These are phyloP conservation scores for Trametes elegans DNA, from an alignment of 768 basidiomycete genomes.

Conservation along the genomic window DNA sequence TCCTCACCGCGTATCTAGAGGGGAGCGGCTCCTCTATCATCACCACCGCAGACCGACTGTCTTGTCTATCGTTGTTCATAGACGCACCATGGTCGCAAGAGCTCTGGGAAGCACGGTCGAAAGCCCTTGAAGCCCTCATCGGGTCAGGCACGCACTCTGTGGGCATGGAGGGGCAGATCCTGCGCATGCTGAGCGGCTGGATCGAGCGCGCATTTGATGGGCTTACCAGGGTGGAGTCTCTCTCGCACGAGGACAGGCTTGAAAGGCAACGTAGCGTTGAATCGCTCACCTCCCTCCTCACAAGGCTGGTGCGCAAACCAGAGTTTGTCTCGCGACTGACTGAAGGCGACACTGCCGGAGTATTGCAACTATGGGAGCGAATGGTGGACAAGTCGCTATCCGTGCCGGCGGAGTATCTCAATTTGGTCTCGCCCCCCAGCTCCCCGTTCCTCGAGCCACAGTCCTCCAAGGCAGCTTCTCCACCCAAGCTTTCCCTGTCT, in stretches of 20 bases:
- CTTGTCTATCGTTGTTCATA: constrained; percentile 64
- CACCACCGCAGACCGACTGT: constrained; percentile 55
- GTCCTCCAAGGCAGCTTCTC: constrained; percentile 30
- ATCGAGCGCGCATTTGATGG: constrained; percentile 64
- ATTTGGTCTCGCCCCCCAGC: constrained; percentile 15
- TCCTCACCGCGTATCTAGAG: constrained; percentile 68
- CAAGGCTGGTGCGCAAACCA: constrained; percentile 44
- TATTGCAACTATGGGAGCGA: constrained; percentile 58
- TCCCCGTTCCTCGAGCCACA: constrained; percentile 32
- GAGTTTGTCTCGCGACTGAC: constrained; percentile 60
- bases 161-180: constrained; percentile 60
- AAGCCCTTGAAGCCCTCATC: constrained; percentile 64
- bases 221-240: constrained; percentile 32
- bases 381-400: constrained; percentile 55
- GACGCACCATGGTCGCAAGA: constrained; percentile 58
- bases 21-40: constrained; percentile 48
- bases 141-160: constrained; percentile 56
- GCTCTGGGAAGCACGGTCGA: constrained; percentile 68
- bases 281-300: constrained; percentile 56
- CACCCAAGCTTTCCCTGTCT: constrained; percentile 28
- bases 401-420: constrained; percentile 18
- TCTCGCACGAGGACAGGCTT: constrained; percentile 38
- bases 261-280: constrained; percentile 68
- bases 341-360: constrained; percentile 53
- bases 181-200: constrained; percentile 61